Evolutionary conservation across 257 asterid species (phyloP), one percentile per base, ranked within the genome.

Genomic region (Phtheirospermum japonicum): DNA sequence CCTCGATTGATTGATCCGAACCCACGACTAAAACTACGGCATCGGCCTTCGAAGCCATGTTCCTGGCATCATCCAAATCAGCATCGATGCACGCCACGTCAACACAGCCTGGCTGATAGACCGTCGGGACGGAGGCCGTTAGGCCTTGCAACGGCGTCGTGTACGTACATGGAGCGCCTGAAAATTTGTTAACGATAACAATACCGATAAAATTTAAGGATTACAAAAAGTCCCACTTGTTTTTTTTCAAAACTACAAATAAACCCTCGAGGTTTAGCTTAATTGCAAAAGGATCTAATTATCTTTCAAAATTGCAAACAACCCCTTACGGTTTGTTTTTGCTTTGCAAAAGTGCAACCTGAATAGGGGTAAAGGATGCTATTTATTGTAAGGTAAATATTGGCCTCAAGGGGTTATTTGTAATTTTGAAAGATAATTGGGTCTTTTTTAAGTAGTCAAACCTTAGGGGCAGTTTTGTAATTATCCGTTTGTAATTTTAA

Each of bases 11-110:
- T 43, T 83, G 93, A 69, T 92, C 92, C 4, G 93, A 79, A 0
- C 98, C 97, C 95, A 89, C 69, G 2, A 92, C 82, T 7, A 92
- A 73, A 20, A 92, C 95, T 4, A 92, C 95, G 0, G 86, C 95
- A 69, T 89, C 93, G 1, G 95, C 90, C 7, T 34, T 46, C 0
- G 87, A 79, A 2, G 96, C 95, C 12, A 75, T 50, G 62, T 77
- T 74, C 78, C 61, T 85, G 30, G 96, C 94, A 1, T 57, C 83
- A 5, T 82, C 89, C 0, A 75, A 66, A 33, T 76, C 81, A n/a
- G 89, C 78, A 1, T 75, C 31, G 49, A 10, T 79, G 55, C 99
- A 93, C 14, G 82, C 58, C 46, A 78, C 77, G 64, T 72, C 60
- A 18, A 68, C 37, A 66, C 97, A 93, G 1, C 99, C 99, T 0